A percentile compares a stretch with the other conserved stretches of the same genome.
Conservation (phyloP, 495 filamentous ascomycete species). For the Penicillium atrosanguineum region DNA sequence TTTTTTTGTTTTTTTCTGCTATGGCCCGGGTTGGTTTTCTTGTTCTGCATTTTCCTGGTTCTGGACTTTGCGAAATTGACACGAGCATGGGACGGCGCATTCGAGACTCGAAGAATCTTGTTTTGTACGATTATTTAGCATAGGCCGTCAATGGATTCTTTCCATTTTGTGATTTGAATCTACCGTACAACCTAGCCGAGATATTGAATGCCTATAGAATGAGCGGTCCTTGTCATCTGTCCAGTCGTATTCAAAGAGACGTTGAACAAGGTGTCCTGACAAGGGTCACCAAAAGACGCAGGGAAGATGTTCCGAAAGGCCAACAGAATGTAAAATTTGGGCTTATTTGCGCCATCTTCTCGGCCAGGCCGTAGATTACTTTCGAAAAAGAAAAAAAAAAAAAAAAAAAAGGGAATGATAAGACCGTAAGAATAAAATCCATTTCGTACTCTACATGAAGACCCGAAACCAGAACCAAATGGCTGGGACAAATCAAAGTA, state of each 20-base stretch:
- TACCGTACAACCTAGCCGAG: neutral
- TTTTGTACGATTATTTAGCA: constrained; percentile 21
- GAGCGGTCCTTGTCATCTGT: too few relatives aligned
- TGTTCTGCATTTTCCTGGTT: constrained; percentile 12
- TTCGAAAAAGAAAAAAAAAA: too few relatives aligned
- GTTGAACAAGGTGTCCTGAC: too few relatives aligned
- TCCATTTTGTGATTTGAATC: neutral
- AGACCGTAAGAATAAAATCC: neutral
- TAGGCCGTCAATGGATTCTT: constrained; percentile 16
- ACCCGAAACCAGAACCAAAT: constrained; percentile 8
- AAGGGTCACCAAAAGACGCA: too few relatives aligned
- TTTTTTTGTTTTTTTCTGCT: too few relatives aligned
- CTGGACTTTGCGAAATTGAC: constrained; percentile 12
- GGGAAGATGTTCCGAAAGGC: too few relatives aligned
- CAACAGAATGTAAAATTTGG: too few relatives aligned
- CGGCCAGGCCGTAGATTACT: neutral
- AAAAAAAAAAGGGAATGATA: neutral
- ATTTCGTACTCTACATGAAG: constrained; percentile 25
- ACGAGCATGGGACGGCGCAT: constrained; percentile 16
- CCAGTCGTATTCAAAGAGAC: too few relatives aligned
- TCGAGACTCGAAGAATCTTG: constrained; percentile 5
- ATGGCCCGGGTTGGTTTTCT: constrained; percentile 1
- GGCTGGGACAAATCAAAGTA: constrained; percentile 9
- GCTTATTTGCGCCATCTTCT: too few relatives aligned
- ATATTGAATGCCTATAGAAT: too few relatives aligned